Evolutionary conservation across 176 grass and related monocot species (phyloP).

Genomic region (Aegilops tauschii): DNA sequence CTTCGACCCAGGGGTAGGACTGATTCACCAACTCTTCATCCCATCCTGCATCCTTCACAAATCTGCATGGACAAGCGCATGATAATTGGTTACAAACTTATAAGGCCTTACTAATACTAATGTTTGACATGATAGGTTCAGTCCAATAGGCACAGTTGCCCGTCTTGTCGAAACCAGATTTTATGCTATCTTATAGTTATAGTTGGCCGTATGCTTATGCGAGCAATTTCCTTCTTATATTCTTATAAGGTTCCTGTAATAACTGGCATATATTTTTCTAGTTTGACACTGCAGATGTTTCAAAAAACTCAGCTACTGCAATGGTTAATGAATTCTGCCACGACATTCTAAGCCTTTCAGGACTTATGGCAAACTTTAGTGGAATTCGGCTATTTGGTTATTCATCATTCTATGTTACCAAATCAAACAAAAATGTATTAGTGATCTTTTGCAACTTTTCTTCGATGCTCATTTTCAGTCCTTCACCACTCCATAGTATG

Average conservation of each 20-base stretch:
- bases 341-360: constrained; percentile 2
- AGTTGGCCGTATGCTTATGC: background rate
- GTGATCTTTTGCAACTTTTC: background rate
- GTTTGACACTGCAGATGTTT: background rate
- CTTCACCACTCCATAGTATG: background rate
- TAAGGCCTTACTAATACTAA: background rate
- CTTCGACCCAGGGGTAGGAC: constrained; percentile 85
- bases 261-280: background rate
- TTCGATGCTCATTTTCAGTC: background rate
- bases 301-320: background rate
- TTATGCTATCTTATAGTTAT: background rate
- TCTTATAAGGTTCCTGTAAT: background rate
- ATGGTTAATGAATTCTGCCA: background rate
- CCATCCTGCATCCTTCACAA: constrained; percentile 63
- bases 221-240: background rate
- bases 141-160: background rate
- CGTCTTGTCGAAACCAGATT: background rate
- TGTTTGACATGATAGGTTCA: background rate
- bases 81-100: background rate
- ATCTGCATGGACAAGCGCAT: constrained; percentile 41
- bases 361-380: background rate
- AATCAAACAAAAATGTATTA: background rate
- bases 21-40: constrained; percentile 78
- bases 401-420: background rate
- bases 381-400: background rate